These are phyloP conservation scores for Hymenoscyphus infarciens DNA, from an alignment of 2,329 filamentous ascomycete species.

Conservation along the genomic window DNA sequence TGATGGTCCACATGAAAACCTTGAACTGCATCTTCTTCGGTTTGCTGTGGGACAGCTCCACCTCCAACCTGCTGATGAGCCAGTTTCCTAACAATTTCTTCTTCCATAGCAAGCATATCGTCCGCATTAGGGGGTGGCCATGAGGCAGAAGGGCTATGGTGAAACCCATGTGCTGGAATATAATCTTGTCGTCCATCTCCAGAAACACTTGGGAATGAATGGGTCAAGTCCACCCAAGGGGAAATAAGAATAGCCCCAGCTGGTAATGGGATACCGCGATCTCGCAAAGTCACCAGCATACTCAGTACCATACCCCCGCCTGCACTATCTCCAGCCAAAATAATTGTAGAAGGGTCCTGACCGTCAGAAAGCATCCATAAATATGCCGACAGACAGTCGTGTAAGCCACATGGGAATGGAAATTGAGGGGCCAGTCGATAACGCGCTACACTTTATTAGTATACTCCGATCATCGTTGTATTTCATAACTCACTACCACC, in stretches of 20 bases:
- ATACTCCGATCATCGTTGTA: neutral
- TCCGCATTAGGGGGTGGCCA: slow-evolving; percentile 90
- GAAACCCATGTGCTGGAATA: slow-evolving; percentile 82
- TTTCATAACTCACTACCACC: slow-evolving; percentile 9
- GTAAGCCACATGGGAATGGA: slow-evolving; percentile 88
- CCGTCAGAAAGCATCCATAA: slow-evolving; percentile 68
- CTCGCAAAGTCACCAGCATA: slow-evolving; percentile 75
- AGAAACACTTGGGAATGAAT: slow-evolving; percentile 89
- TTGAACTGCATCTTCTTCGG: slow-evolving; percentile 38
- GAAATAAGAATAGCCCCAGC: slow-evolving; percentile 88
- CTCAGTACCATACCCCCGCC: slow-evolving; percentile 83
- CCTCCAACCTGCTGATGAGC: slow-evolving; percentile 40
- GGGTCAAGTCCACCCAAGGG: slow-evolving; percentile 93
- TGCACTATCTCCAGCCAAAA: slow-evolving; percentile 88
- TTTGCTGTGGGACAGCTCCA: slow-evolving; percentile 27
- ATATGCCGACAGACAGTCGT: slow-evolving; percentile 87
- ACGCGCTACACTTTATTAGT: slow-evolving; percentile 44
- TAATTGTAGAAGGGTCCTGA: slow-evolving; percentile 76
- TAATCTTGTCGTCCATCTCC: slow-evolving; percentile 75
- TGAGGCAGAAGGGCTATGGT: slow-evolving; percentile 81
- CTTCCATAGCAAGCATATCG: slow-evolving; percentile 53
- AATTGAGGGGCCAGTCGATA: slow-evolving; percentile 92
- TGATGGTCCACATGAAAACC: slow-evolving; percentile 35
- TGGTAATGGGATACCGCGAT: slow-evolving; percentile 78
- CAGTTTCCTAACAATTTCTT: slow-evolving; percentile 48